phyloP scores from a whole-genome alignment of 2,329 filamentous ascomycete genomes.

The Aspergillus tubingensis region DNA sequence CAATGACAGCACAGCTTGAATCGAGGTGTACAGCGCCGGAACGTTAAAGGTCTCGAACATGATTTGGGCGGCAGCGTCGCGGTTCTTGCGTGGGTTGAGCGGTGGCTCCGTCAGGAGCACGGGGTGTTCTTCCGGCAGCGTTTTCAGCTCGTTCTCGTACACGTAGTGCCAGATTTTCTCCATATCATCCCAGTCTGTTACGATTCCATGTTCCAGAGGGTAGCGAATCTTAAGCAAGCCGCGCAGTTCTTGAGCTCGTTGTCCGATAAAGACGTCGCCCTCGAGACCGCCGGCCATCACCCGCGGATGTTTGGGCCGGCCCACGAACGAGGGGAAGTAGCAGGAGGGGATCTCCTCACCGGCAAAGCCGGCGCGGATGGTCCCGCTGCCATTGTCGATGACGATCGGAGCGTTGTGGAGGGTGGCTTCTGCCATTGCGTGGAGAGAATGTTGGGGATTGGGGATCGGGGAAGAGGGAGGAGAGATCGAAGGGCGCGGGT shows the following conservation, averaged over 20 bases:
- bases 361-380: slow-evolving; percentile 94
- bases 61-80: slow-evolving; percentile 94
- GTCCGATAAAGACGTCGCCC: slow-evolving; percentile 95
- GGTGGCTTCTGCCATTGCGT: slow-evolving; percentile 62
- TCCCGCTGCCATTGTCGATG: slow-evolving; percentile 97
- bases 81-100: slow-evolving; percentile 91
- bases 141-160: slow-evolving; percentile 93
- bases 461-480: slow-evolving; percentile 13
- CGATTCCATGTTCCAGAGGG: slow-evolving; percentile 94
- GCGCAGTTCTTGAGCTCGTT: slow-evolving; percentile 84
- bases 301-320: slow-evolving; percentile 89
- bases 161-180: slow-evolving; percentile 99
- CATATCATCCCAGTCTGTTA: slow-evolving; percentile 99
- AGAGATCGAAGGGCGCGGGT: slow-evolving; percentile 18
- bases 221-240: slow-evolving; percentile 95
- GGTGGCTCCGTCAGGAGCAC: slow-evolving; percentile 95
- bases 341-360: slow-evolving; percentile 95
- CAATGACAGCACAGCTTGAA: slow-evolving; percentile 92
- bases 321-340: slow-evolving; percentile 96
- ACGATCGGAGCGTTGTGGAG: slow-evolving; percentile 98
- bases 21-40: slow-evolving; percentile 91
- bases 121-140: slow-evolving; percentile 96
- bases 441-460: slow-evolving; percentile 17
- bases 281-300: slow-evolving; percentile 96
- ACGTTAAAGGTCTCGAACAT: slow-evolving; percentile 99